Conservation (phyloP, 768 basidiomycete genomes). For the Russula brevipes region DNA sequence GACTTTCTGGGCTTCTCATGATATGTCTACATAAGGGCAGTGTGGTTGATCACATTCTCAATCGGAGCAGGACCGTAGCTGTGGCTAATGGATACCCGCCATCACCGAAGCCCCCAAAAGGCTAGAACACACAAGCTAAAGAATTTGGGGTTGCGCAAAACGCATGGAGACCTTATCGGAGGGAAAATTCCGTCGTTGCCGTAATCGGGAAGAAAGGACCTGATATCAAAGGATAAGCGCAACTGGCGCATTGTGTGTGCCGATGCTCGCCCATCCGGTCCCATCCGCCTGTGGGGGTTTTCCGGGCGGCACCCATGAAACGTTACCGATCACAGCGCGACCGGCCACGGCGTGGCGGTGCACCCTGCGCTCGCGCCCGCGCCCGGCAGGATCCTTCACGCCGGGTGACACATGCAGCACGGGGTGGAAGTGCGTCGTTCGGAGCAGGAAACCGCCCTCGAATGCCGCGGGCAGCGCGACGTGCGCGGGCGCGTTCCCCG, state of each 20-base stretch:
- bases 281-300: background rate
- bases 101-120: background rate
- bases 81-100: background rate
- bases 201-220: too few relatives aligned
- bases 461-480: slow-evolving; percentile 2
- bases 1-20: background rate
- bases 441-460: slow-evolving; percentile 7
- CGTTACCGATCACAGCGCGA: background rate
- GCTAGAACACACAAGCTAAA: too few relatives aligned
- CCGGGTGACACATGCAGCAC: background rate
- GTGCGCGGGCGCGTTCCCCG: slow-evolving; percentile 2
- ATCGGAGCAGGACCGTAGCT: background rate
- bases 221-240: slow-evolving; percentile 2
- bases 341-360: background rate
- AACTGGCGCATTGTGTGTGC: background rate
- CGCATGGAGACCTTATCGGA: background rate
- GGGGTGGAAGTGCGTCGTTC: background rate
- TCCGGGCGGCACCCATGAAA: background rate
- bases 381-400: slow-evolving; percentile 1
- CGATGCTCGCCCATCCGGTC: slow-evolving; percentile 1
- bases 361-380: background rate
- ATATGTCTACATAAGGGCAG: too few relatives aligned
- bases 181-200: background rate
- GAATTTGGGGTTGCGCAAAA: background rate
- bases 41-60: too few relatives aligned